Evolutionary conservation across 192 early-diverging fungal genomes (phyloP).

Genomic region (Rhizoclosmatium globosum): DNA sequence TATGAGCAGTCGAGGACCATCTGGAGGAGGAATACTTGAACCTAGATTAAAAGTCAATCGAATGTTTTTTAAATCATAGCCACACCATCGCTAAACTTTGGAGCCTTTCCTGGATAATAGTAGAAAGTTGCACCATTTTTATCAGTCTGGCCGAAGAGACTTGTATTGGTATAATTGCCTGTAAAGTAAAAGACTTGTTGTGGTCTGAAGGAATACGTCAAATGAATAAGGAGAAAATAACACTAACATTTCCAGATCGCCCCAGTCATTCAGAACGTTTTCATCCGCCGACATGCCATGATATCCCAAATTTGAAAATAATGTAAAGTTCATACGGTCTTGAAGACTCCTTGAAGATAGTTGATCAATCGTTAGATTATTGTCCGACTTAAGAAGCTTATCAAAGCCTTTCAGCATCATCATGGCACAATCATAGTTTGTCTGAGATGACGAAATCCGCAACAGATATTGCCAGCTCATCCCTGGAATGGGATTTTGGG

Average conservation of each 20-base stretch:
- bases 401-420: conserved; percentile 1
- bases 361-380: background rate
- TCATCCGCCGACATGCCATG: background rate
- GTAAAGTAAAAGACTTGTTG: too few species aligned
- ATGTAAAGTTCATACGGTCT: conserved; percentile 2
- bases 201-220: too few species aligned
- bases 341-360: background rate
- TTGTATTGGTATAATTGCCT: too few species aligned
- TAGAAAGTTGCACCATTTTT: too few species aligned
- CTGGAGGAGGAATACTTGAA: too few species aligned
- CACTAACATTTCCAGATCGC: conserved; percentile 1
- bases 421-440: conserved; percentile 9
- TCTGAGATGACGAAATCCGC: background rate
- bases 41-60: too few species aligned
- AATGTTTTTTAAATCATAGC: too few species aligned
- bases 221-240: background rate
- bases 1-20: too few species aligned
- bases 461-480: background rate
- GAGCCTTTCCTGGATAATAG: too few species aligned
- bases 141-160: too few species aligned
- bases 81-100: too few species aligned
- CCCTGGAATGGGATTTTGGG: too few species aligned
- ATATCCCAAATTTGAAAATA: conserved; percentile 15
- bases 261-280: background rate
- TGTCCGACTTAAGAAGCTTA: background rate